Evolutionary conservation across 2,329 filamentous ascomycete genomes (phyloP).

Genomic region (Colletotrichum cuscutae): DNA sequence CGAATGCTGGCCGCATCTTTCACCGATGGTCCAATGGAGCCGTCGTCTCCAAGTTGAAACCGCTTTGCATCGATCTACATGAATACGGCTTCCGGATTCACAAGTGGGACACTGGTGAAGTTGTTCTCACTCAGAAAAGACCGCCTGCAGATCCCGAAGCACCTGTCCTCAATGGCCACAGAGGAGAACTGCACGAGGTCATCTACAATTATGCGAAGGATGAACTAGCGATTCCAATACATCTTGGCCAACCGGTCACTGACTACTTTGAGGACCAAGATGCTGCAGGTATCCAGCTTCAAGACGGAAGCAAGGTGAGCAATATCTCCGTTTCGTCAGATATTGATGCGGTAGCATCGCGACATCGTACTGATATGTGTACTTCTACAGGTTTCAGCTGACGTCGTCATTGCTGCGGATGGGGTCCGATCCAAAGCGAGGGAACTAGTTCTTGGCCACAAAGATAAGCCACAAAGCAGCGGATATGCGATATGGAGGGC

Average conservation of each 20-base stretch:
- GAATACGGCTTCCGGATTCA: background rate
- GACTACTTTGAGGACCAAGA: constrained; percentile 38
- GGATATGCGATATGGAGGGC: constrained; percentile 64
- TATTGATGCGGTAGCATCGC: background rate
- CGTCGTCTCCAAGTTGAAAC: background rate
- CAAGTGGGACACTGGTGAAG: background rate
- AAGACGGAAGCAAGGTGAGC: background rate
- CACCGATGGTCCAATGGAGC: background rate
- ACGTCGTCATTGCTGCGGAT: constrained; percentile 52
- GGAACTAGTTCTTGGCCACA: constrained; percentile 60
- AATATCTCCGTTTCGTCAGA: background rate
- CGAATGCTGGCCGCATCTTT: background rate
- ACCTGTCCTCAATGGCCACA: constrained; percentile 69
- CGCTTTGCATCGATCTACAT: background rate
- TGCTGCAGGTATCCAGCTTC: background rate
- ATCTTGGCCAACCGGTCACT: constrained; percentile 60
- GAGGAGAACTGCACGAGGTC: constrained; percentile 69
- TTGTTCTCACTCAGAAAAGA: constrained; percentile 62
- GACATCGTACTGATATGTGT: background rate
- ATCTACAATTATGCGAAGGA: constrained; percentile 67
- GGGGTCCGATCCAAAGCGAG: constrained; percentile 64
- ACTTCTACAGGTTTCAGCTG: constrained; percentile 54
- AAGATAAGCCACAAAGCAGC: constrained; percentile 61
- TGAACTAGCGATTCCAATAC: constrained; percentile 64
- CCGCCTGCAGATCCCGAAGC: constrained; percentile 55